Base-by-base conservation (phyloP, 352 stramenopile genomes). In the Pythium dissimile region DNA sequence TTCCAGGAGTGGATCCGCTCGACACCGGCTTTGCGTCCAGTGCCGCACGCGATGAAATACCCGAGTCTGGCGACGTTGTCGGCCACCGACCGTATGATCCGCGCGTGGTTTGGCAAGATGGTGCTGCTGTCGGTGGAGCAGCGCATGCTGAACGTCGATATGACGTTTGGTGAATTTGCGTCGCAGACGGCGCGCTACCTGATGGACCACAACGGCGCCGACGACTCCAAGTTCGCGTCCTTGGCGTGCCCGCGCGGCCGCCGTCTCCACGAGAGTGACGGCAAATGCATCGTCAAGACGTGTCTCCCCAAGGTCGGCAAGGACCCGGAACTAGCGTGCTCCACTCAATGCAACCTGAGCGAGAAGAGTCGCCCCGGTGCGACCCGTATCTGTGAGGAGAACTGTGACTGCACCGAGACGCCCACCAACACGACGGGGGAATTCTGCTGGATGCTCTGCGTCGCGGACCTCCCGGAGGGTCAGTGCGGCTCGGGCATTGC, bases 81-180 rank as follows among this genome's bases (percentile, higher is more conserved):
- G 2, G n/a, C 15, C n/a, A 37, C 26, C 5, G 27, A 38, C 4
- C 59, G 46, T 4, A 10, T 75, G 7, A 37, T 75, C 0, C 67
- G 70, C 7, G 60, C 66, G 20, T 78, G 70, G 70, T 75, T 73
- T 31, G 70, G 70, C 45, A 75, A 75, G 53, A 78, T 78, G 67
- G 57, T 75, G 44, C 49, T 78, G 21, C 50, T 74, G 30, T 46
- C 63, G 8, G 45, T 30, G 5, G 37, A 66, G 11, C 34, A 64
- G 18, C 55, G 53, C 15, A 72, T 78, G 64, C 48, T 50, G 15
- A 69, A 67, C 38, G 67, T 59, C 1, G 54, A 45, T 16, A 64
- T 65, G 60, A 64, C 62, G 9, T 78, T 75, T 38, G 59, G 63
- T 16, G 57, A 59, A 32, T 73, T 68, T 44, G 59, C 49, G 0